Base-by-base conservation (phyloP, 495 filamentous ascomycete genomes). In the Lepidopterella palustris region DNA sequence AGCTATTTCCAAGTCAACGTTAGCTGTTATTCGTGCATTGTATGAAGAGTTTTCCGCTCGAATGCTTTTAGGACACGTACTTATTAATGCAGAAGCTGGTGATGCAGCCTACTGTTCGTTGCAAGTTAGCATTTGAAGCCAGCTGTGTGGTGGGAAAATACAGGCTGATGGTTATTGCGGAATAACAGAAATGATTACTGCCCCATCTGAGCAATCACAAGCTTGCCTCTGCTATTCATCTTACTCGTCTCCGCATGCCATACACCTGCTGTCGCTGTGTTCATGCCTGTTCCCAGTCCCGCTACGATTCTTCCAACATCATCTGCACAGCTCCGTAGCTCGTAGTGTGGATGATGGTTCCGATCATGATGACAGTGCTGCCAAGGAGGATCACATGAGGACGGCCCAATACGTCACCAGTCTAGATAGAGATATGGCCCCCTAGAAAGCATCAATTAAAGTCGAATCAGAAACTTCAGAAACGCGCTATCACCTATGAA, bases 221-320 rank as follows among this genome's bases (percentile, higher is more conserved):
- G 56, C 42, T 66, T 66, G 20, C 64, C 64, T 23, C 64, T 51
- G 21, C 60, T 63, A 9, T 60, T 55, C 64, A 66, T 66, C 40
- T 66, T 66, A 31, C 64, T 66, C 11, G 64, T 69, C 55, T 71
- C 69, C 8, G 66, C 60, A 54, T 71, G 69, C 64, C 64, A 70
- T n/a, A 70, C 60, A 21, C 64, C 66, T 25, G 68, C 67, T 13
- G 67, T 70, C 5, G 61, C 65, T 8, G 70, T 72, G 52, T 70
- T 72, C 50, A 72, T 65, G 4, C 70, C 70, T 48, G 59, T 70
- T 3, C 65, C 68, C 11, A 70, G 29, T 8, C 70, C 70, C 26
- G 63, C 58, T n/a, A 69, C 56, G 25, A 68, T 60, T 21, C 70
- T 50, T 8, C 68, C 68, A 27, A 70, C 35, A 72, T 61, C 65